These are phyloP conservation scores for Albophoma yamanashiensis DNA, from an alignment of 2,329 filamentous ascomycete genomes.

Conservation along the genomic window DNA sequence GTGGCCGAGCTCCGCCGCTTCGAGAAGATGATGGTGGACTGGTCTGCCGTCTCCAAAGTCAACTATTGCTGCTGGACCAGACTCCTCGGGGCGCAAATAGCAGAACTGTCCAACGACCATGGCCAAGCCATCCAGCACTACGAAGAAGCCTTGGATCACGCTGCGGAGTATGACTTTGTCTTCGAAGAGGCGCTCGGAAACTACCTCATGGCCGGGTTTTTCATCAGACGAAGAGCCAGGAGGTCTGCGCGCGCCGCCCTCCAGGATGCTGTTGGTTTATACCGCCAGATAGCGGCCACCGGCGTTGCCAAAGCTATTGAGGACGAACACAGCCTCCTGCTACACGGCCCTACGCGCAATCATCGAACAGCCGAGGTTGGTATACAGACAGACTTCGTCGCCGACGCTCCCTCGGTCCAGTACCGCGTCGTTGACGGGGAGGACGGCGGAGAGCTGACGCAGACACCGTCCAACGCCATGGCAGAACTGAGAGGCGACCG, in stretches of 20 bases:
- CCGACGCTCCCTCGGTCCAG: constrained; percentile 40
- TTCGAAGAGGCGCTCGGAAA: constrained; percentile 66
- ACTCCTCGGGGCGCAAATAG: constrained; percentile 57
- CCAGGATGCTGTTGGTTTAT: constrained; percentile 56
- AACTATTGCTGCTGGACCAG: constrained; percentile 64
- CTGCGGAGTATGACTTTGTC: constrained; percentile 52
- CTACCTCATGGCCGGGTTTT: constrained; percentile 63
- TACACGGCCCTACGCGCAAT: constrained; percentile 51
- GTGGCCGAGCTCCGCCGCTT: constrained; percentile 43
- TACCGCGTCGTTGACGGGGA: constrained; percentile 38
- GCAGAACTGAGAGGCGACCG: constrained; percentile 44
- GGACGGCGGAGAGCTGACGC: constrained; percentile 29
- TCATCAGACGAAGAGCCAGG: constrained; percentile 53
- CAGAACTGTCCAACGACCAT: constrained; percentile 48
- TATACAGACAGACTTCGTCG: constrained; percentile 61
- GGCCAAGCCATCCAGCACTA: constrained; percentile 52
- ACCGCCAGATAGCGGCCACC: constrained; percentile 56
- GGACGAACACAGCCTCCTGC: constrained; percentile 54
- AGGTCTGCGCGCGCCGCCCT: constrained; percentile 60
- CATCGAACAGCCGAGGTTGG: constrained; percentile 49
- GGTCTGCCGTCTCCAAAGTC: constrained; percentile 52
- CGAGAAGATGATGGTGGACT: constrained; percentile 51
- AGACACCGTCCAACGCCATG: constrained; percentile 31
- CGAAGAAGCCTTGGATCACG: constrained; percentile 63
- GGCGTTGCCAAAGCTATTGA: constrained; percentile 60